These are phyloP conservation scores for Fusarium albidum DNA, from an alignment of 2,329 filamentous ascomycete species.

Conservation along the genomic window DNA sequence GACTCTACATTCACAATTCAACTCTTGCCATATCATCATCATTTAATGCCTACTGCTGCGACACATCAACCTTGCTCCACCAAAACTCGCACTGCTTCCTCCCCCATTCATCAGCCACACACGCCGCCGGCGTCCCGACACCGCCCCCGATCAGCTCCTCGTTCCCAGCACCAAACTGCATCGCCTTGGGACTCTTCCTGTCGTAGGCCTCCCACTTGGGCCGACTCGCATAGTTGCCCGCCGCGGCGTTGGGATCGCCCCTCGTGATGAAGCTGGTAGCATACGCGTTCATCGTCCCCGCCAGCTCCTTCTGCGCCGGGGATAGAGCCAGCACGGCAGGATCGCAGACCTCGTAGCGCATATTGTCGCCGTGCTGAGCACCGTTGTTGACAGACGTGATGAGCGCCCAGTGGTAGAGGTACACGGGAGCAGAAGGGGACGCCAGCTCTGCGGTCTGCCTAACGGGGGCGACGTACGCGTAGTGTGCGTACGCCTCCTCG, in stretches of 20 bases:
- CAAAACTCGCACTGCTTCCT: slow-evolving; percentile 55
- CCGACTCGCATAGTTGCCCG: slow-evolving; percentile 24
- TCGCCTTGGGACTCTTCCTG: slow-evolving; percentile 39
- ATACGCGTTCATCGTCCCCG: slow-evolving; percentile 55
- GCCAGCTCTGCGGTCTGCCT: slow-evolving; percentile 54
- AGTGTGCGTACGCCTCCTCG: slow-evolving; percentile 63
- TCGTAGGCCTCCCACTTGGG: slow-evolving; percentile 49
- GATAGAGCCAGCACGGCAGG: slow-evolving; percentile 46
- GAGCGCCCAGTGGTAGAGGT: slow-evolving; percentile 53
- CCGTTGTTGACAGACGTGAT: slow-evolving; percentile 52
- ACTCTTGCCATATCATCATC: neutral
- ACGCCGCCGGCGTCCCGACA: slow-evolving; percentile 46
- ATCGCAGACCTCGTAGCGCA: slow-evolving; percentile 56
- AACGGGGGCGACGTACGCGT: slow-evolving; percentile 61
- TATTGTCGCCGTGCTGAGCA: slow-evolving; percentile 58
- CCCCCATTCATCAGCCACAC: slow-evolving; percentile 52
- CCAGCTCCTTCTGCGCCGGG: slow-evolving; percentile 50
- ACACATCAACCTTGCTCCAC: slow-evolving; percentile 52
- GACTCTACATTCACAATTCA: neutral
- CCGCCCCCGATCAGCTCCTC: slow-evolving; percentile 56
- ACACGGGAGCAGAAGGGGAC: slow-evolving; percentile 26
- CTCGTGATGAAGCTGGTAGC: slow-evolving; percentile 56
- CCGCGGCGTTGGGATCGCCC: slow-evolving; percentile 53
- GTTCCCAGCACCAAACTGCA: slow-evolving; percentile 56
- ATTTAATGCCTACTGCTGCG: slow-evolving; percentile 39